Conservation (phyloP, 225 moss, liverwort and hornwort genomes). For the Rhytidiadelphus loreus region DNA sequence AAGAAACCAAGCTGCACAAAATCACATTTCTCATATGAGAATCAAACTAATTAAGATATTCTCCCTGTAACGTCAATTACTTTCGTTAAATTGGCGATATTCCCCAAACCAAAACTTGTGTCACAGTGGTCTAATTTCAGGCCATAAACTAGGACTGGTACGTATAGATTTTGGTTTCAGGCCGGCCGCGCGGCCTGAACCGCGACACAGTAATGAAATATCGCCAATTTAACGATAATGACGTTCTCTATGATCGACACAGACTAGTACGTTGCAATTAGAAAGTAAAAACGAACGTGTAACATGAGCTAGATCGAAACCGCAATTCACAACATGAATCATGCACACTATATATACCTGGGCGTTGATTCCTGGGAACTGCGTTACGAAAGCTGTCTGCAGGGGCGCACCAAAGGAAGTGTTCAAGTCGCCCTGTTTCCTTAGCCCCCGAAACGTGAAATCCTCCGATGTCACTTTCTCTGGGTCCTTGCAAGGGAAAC, state of each 20-base stretch:
- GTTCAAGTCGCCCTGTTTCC: constrained; percentile 1
- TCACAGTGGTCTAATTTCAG: not conserved
- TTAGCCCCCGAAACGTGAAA: constrained; percentile 5
- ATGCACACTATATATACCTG: not conserved
- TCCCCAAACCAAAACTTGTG: not conserved
- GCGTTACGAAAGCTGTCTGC: not conserved
- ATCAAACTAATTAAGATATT: not conserved
- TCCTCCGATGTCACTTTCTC: not conserved
- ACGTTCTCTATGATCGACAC: not conserved
- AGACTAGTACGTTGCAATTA: not conserved
- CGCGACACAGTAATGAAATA: not conserved
- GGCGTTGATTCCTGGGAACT: constrained; percentile 30
- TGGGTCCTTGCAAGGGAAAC: constrained; percentile 29
- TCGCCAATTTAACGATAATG: not conserved
- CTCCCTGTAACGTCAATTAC: not conserved
- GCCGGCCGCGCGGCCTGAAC: not conserved
- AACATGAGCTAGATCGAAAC: not conserved
- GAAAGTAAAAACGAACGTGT: not conserved
- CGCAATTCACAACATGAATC: not conserved
- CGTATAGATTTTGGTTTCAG: not conserved
- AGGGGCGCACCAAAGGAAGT: constrained; percentile 6
- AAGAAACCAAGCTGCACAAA: not conserved
- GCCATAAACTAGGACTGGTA: not conserved
- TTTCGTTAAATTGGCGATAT: not conserved
- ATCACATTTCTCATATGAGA: not conserved